Base-by-base conservation (phyloP, 2,329 filamentous ascomycete genomes). In the Phyllosticta citrichinensis region DNA sequence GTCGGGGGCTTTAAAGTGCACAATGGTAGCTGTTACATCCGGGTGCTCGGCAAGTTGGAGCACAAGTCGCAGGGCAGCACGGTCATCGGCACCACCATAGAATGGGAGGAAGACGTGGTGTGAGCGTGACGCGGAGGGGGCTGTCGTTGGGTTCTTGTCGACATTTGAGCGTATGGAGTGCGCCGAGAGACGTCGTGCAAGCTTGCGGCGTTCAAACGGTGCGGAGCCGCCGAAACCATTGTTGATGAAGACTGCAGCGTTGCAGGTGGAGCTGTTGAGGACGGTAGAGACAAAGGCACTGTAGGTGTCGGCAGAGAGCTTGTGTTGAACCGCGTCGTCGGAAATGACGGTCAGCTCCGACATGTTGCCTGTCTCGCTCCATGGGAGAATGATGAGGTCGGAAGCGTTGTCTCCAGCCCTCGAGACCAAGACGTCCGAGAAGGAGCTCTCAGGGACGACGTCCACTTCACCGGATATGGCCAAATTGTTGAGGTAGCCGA, bases 91-190 rank as follows among this genome's bases (percentile, higher is more conserved):
- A 9, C 89, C 89, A 19, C 93, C 92, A 62, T 96, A 86, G 74
- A 91, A 97, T 0, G 92, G 88, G 59, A 96, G 79, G 71, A 96
- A 92, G 65, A 97, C 81, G 70, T 93, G 91, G 70, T 96, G 91
- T 40, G 84, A 85, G 63, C 85, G 86, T 67, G 89, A 83, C 5
- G 80, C 77, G 5, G 86, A 80, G 0, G 87, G 84, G 0, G 69
- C 69, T 57, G 81, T 76, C 20, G 81, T 75, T 0, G 81, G 76
- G 8, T 59, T 51, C 11, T 83, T 75, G 58, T 87, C 83, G n/a
- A 78, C 76, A 33, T 80, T 75, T 5, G 40, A 84, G 63, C 81
- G 79, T 55, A 88, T 69, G 55, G 69, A 71, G 55, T 70, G 53
- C 33, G 57, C 55, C 5, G 50, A 54, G 40, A 62, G 14, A 3